Evolutionary conservation across 202 grass and related monocot genomes (phyloP), one percentile per base, ranked within the genome.

Genomic region (Elaeis oleifera): DNA sequence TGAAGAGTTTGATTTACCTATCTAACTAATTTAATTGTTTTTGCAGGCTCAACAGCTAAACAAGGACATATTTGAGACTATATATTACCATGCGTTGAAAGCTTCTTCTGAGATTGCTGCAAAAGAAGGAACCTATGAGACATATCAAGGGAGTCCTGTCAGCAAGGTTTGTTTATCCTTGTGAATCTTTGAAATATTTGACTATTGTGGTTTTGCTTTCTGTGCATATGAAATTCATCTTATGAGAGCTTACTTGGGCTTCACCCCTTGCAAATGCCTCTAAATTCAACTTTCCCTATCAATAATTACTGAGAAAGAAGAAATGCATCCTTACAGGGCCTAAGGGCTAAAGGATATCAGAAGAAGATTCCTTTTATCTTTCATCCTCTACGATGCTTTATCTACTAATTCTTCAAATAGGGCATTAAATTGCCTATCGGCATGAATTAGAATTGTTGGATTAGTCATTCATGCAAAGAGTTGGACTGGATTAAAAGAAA

Each of bases 31-130:
- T 78, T 72, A 50, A 75, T 69, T 2, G 51, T 23, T 4, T 76
- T 60, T 89, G 26, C 76, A 99, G 94, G 94, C 88, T 71, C 88
- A 99, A 61, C 67, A 79, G n/a, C 73, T 99, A 63, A 99, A 99
- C 25, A 99, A 81, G 49, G 88, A 94, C 53, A 99, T 99, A 54
- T 99, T 99, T 82, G 85, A 94, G 66, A 94, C 85, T 31, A 89
- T 94, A 6, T 99, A 99, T 66, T 89, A 82, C 59, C 80, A 99
- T 63, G 32, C 94, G 59, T 53, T 99, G 61, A 89, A 89, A 82
- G 76, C 94, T 67, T 99, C 94, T 59, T 78, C 88, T 61, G 94
- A 94, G 50, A 65, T 84, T 81, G 80, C 94, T 26, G 77, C 75
- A 58, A 89, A 79, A 66, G 79, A 94, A 81, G 82, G 94, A 68